Base-by-base conservation (phyloP, 2,329 filamentous ascomycete genomes). In the Neobulgaria alba region DNA sequence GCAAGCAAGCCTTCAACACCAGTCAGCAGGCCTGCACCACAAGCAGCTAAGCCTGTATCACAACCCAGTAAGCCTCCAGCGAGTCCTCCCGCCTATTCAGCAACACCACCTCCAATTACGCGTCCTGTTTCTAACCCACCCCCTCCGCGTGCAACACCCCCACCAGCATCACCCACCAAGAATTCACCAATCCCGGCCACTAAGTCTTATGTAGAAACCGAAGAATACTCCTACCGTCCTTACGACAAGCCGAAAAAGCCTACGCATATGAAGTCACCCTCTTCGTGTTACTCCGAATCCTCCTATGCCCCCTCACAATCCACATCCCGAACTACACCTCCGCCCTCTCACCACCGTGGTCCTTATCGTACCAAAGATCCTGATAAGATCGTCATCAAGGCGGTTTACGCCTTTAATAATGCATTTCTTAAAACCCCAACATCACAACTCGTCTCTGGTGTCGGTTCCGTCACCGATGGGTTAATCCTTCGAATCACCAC, bases 381-480 rank as follows among this genome's bases (percentile, higher is more conserved):
- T 0, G 80, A 94, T 66, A 98, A 98, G 72, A 92, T 98, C 58
- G 81, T 95, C 48, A 90, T 98, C 63, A 84, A 84, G 57, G 92
- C 82, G 9, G 92, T 96, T 3, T 96, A 94, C 60, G 73, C 83
- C 41, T 96, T 94, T 70, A 89, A 88, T 63, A 92, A 93, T 61
- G 76, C 85, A 43, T 94, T 86, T 55, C 79, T 85, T 51, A 85
- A 82, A 57, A 89, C 84, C n/a, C 90, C 92, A 0, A 79, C 85
- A n/a, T 88, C 87, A 12, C 85, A 95, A 61, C 75, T 98, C 41
- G 73, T 95, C 26, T 86, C 87, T 0, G 86, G 85, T n/a, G 68
- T 85, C 36, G 85, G 83, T 14, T 73, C 82, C 34, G 87, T 96
- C 21, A 95, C 89, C 2, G 89, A 98, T 58, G 92, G 92, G 1